phyloP scores from a whole-genome alignment of 1,284 basidiomycete genomes.

The Fereydounia khargensis region DNA sequence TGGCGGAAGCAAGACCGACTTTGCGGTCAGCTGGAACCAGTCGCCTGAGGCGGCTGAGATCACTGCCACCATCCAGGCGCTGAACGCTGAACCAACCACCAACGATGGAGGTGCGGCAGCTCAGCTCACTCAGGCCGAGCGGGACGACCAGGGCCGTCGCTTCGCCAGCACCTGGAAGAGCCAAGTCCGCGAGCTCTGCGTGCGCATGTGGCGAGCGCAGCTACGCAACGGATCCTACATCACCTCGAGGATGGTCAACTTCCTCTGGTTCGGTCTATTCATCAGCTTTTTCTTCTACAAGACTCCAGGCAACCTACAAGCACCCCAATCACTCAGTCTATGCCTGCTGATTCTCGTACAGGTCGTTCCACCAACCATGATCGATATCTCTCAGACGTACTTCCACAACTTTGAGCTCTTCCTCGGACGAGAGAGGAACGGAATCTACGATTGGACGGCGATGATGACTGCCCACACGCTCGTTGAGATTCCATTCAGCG shows the following conservation, averaged over 20 bases:
- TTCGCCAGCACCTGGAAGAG: neutral
- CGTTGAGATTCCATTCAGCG: neutral
- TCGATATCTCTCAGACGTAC: neutral
- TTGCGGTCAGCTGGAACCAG: neutral
- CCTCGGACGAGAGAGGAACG: neutral
- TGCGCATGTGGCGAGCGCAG: neutral
- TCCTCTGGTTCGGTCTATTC: neutral
- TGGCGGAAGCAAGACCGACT: neutral
- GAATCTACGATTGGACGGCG: neutral
- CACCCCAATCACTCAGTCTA: neutral
- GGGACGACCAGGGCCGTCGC: neutral
- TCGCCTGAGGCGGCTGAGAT: neutral
- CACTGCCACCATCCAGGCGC: neutral
- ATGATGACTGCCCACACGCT: neutral
- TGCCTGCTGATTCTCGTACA: neutral
- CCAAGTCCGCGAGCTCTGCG: neutral
- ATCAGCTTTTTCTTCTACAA: neutral
- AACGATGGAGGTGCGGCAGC: too few relatives aligned
- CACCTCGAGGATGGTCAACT: neutral
- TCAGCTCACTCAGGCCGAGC: neutral
- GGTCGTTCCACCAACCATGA: neutral
- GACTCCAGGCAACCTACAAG: neutral
- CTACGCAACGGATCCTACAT: neutral
- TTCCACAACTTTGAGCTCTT: neutral
- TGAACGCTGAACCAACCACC: too few relatives aligned